Conservation (phyloP, 2,329 filamentous ascomycete species). For the Basipetospora chlamydospora region DNA sequence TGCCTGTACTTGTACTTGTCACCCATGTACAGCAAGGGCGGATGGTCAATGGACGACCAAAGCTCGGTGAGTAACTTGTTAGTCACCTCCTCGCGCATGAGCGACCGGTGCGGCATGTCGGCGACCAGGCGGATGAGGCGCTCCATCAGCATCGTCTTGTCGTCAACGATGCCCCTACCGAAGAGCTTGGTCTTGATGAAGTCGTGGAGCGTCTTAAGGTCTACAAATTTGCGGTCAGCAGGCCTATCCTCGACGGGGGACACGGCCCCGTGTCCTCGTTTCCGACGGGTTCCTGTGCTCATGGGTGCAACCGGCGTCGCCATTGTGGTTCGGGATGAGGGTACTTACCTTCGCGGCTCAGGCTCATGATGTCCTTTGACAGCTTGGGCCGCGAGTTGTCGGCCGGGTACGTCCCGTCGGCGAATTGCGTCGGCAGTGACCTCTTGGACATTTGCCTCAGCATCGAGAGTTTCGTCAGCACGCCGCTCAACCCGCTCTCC, state of each 20-base stretch:
- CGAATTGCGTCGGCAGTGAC: slow-evolving; percentile 48
- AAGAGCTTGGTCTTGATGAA: slow-evolving; percentile 48
- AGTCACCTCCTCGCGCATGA: slow-evolving; percentile 46
- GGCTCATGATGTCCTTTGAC: too few species aligned
- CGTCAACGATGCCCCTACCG: slow-evolving; percentile 49
- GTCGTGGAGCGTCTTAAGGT: slow-evolving; percentile 47
- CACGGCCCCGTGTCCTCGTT: too few species aligned
- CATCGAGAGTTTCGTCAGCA: not conserved
- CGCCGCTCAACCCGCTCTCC: too few species aligned
- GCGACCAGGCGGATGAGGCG: slow-evolving; percentile 56
- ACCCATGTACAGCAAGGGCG: slow-evolving; percentile 50
- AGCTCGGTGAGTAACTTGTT: slow-evolving; percentile 53
- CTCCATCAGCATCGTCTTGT: slow-evolving; percentile 69
- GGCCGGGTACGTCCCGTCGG: slow-evolving; percentile 44
- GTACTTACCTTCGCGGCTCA: too few species aligned
- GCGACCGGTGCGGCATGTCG: slow-evolving; percentile 46
- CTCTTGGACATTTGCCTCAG: slow-evolving; percentile 30
- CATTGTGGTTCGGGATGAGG: too few species aligned
- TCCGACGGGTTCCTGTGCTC: too few species aligned
- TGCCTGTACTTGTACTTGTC: slow-evolving; percentile 50
- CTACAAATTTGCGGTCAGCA: too few species aligned
- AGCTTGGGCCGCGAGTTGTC: slow-evolving; percentile 32
- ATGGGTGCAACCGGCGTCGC: too few species aligned
- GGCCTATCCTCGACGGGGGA: too few species aligned
- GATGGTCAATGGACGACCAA: slow-evolving; percentile 60